Conservation (phyloP, 2,329 filamentous ascomycete genomes). For the Calonectria multiphialidica region DNA sequence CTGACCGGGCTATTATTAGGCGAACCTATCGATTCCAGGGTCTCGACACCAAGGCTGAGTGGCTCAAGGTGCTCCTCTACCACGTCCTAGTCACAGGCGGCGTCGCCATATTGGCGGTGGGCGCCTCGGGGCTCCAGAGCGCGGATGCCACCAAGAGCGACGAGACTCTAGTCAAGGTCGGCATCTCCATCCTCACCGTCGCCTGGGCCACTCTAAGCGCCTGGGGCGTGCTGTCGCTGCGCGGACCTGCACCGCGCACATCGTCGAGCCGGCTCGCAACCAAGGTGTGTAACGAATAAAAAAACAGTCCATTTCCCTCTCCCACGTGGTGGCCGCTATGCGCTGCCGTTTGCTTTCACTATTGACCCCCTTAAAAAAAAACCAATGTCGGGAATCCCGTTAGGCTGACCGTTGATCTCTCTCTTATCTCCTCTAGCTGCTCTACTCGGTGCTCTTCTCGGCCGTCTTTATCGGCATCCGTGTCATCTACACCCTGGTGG, state of each 20-base stretch:
- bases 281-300: constrained; percentile 4
- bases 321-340: not conserved
- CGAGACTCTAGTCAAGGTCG: constrained; percentile 15
- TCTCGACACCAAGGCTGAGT: constrained; percentile 17
- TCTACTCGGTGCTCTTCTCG: constrained; percentile 15
- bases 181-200: constrained; percentile 13
- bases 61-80: constrained; percentile 18
- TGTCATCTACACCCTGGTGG: constrained; percentile 20
- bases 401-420: not conserved
- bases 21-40: constrained; percentile 8
- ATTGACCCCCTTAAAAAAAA: not conserved
- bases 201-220: constrained; percentile 13
- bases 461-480: constrained; percentile 26
- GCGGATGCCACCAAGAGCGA: constrained; percentile 10
- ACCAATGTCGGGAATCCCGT: not conserved
- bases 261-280: constrained; percentile 7
- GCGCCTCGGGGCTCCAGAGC: constrained; percentile 5
- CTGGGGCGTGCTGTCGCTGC: constrained; percentile 13
- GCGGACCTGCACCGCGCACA: not conserved
- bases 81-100: constrained; percentile 18
- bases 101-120: constrained; percentile 21
- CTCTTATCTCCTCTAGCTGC: not conserved
- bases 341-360: too few relatives aligned
- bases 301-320: not conserved
- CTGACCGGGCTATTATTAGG: constrained; percentile 32